Evolutionary conservation across 2,329 filamentous ascomycete species (phyloP), one percentile per base, ranked within the genome.

Genomic region (Cladosporium cucumerinum): DNA sequence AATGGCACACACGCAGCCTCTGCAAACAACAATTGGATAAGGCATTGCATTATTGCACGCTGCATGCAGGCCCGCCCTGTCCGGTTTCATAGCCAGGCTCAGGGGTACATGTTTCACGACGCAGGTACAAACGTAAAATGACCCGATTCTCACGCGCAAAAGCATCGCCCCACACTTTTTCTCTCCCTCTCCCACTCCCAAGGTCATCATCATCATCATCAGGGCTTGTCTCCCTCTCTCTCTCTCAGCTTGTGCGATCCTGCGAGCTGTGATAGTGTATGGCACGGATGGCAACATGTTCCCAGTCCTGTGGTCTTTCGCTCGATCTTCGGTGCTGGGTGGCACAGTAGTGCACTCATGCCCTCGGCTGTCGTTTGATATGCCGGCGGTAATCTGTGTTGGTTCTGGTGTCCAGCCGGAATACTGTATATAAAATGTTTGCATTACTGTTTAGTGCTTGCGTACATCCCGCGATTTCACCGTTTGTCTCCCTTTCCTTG

Each of bases 71-170:
- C 55, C 55, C 54, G 57, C 34, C 57, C 57, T 46, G 58, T 51
- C 43, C 18, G 46, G 59, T 61, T 61, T 54, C 46, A 61, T 54
- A 34, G n/a, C 43, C 25, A 30, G 23, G 25, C 49, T 62, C 49
- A 62, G 60, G 60, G 60, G 60, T 36, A 30, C 39, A 36, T 55
- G 60, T 62, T 62, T 62, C 60, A 62, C 34, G n/a, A 46, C 48
- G 60, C 60, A 62, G 49, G 60, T 39, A 61, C 60, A 62, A 54
- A 62, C 48, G 60, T 51, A 62, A 43, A 39, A 39, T 55, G 25
- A 23, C 46, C 60, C 23, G 46, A 62, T 43, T 54, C 60, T 3
- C 36, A 5, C 23, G n/a, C 48, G 14, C 10, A 58, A 54, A 62
- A 55, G 49, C 30, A 62, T 62, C 60, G 60, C 60, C 60, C 60